Evolutionary conservation across 192 early-diverging fungal genomes (phyloP), one percentile per base, ranked within the genome.

Genomic region (Backusella tuberculispora): DNA sequence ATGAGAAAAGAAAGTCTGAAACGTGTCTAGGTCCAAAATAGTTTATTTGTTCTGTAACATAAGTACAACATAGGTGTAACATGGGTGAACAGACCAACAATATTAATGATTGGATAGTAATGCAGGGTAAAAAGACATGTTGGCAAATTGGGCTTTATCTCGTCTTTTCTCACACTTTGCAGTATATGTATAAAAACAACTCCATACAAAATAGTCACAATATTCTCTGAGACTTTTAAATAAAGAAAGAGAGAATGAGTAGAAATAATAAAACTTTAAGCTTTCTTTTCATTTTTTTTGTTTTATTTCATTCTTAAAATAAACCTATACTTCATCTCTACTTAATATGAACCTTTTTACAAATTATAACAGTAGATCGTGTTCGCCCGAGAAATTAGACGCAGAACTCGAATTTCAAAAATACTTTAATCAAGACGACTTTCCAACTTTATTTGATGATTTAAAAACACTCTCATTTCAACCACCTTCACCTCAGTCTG

Each of bases 1-100:
- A 60, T 24, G 29, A 60, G 26, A 60, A 60, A 19, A 60, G 24
- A 53, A 60, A 19, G 53, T 60, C 53, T 60, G 53, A 60, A 60
- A 60, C 53, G 53, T 60, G 53, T 60, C 53, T 8, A 60, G 53
- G 53, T 60, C 53, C 53, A 60, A 60, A 60, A 60, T 60, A 60
- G 53, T 60, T 60, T 26, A 60, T 60, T 60, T 60, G 53, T 60
- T 60, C 53, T 60, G 53, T 60, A 26, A 60, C 53, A 60, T 4
- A 60, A 12, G 53, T 60, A 9, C 21, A 53, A 53, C 50, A 3
- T 0, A 53, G 8, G 19, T 53, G 21, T 56, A 24, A 60, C 53
- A 24, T 4, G 24, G 26, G 53, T 24, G 53, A 60, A 60, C 53
- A 60, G 53, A 60, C 53, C 53, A 60, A 26, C 53, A 60, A 60